Conservation (phyloP, 2,329 filamentous ascomycete genomes). For the Neocatenulostroma microsporum region DNA sequence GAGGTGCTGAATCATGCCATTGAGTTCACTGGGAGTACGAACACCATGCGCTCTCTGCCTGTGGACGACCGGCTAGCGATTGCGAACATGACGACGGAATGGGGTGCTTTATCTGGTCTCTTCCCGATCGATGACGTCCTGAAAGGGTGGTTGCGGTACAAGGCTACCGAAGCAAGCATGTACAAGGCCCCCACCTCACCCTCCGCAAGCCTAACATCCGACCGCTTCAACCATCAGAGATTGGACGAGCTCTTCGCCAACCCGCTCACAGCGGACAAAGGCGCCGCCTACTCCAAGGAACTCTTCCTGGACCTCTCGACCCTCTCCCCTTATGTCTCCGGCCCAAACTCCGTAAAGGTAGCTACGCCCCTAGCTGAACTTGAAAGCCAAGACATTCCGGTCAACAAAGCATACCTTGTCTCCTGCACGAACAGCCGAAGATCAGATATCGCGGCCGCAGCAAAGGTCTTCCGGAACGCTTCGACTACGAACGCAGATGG, state of each 20-base stretch:
- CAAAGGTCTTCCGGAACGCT: conserved; percentile 75
- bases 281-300: conserved; percentile 73
- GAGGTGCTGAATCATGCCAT: conserved; percentile 88
- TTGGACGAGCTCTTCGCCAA: conserved; percentile 66
- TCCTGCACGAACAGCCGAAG: conserved; percentile 82
- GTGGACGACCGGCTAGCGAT: conserved; percentile 69
- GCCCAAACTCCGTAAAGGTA: conserved; percentile 86
- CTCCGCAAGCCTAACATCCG: conserved; percentile 41
- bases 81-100: conserved; percentile 75
- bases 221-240: conserved; percentile 62
- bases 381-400: conserved; percentile 61
- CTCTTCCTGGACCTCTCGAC: conserved; percentile 76
- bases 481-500: conserved; percentile 50
- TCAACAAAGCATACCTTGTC: conserved; percentile 81
- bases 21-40: conserved; percentile 74
- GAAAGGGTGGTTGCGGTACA: conserved; percentile 64
- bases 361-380: conserved; percentile 70
- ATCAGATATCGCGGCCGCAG: conserved; percentile 74
- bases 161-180: conserved; percentile 65
- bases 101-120: conserved; percentile 63
- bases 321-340: conserved; percentile 73
- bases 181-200: conserved; percentile 43
- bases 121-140: conserved; percentile 75
- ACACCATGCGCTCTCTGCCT: conserved; percentile 65
- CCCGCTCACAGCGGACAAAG: conserved; percentile 61